Percentiles rank a stretch among this genome's conserved stretches.
phyloP scores from a whole-genome alignment of 805 yeast species.

The Teunomyces pallodes region DNA sequence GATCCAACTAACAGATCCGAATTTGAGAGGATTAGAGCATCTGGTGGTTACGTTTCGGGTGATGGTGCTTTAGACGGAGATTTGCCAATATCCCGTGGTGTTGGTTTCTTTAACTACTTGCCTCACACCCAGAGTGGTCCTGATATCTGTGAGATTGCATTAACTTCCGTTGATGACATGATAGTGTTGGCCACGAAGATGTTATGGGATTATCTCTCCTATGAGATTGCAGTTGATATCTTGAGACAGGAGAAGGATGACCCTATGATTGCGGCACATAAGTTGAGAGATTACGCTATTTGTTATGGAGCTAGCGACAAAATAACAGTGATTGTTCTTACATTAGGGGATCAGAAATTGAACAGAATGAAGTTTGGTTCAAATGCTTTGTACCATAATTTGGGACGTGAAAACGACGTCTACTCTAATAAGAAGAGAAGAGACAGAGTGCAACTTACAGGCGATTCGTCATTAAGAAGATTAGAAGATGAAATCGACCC shows the following conservation, averaged over 20 bases:
- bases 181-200: conserved; percentile 79
- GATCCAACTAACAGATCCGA: conserved; percentile 78
- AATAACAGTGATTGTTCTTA: conserved; percentile 75
- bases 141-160: conserved; percentile 57
- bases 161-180: conserved; percentile 75
- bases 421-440: conserved; percentile 40
- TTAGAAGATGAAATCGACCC: conserved; percentile 90
- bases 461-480: conserved; percentile 77
- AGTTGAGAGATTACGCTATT: conserved; percentile 88
- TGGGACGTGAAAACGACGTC: conserved; percentile 36
- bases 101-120: conserved; percentile 80
- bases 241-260: conserved; percentile 76
- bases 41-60: conserved; percentile 88
- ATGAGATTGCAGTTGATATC: conserved; percentile 87
- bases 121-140: conserved; percentile 93
- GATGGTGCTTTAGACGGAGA: conserved; percentile 84
- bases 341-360: conserved; percentile 53
- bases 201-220: conserved; percentile 81
- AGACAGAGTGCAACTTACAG: conserved; percentile 48
- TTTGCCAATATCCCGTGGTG: conserved; percentile 82
- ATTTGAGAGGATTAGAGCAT: conserved; percentile 81
- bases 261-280: conserved; percentile 90
- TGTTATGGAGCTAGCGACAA: conserved; percentile 86
- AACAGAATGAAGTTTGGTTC: conserved; percentile 25
- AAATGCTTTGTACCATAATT: conserved; percentile 33